Evolutionary conservation across 352 stramenopile species (phyloP), one percentile per base, ranked within the genome.

Genomic region (Phytophthora sp.): DNA sequence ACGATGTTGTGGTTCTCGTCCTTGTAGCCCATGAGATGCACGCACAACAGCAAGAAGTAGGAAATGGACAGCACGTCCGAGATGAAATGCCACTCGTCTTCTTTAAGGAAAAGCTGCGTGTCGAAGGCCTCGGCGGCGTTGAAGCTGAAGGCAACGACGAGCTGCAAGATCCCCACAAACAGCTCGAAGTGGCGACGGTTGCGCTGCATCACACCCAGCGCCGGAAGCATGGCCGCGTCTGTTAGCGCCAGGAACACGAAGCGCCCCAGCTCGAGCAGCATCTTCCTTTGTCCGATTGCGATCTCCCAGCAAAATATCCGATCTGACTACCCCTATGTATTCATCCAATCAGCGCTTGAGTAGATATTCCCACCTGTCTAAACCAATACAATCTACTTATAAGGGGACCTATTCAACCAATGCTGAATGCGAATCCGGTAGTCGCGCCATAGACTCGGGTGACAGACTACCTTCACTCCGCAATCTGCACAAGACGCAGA

Each of bases 181-280:
- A 96, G 74, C 82, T 96, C 89, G 60, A 96, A 96, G 71, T 96
- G 89, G 9, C 88, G 86, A 41, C 88, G 80, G 62, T 95, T 95
- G 45, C 70, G 66, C 71, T 84, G 82, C 86, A 95, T 93, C 36
- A 95, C 79, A 45, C 74, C 59, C 47, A 95, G 79, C 61, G 86
- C 84, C 45, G 86, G 86, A 45, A 93, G 58, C 77, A 95, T 91
- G 26, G 82, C 81, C 9, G 73, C 73, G 58, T 94, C 82, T 39
- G 84, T 91, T 29, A 94, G 73, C 63, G 79, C 82, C 51, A 92
- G 61, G 70, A 90, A 87, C 58, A 71, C 77, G 69, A 92, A 91
- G 60, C 83, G 84, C 11, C 67, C 72, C 13, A 92, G 38, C 36
- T 76, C 64, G 29, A 79, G 59, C 50, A 88, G 55, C 74, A 83